phyloP scores from a whole-genome alignment of 1,284 basidiomycete species.

The Calocybe gambosa region DNA sequence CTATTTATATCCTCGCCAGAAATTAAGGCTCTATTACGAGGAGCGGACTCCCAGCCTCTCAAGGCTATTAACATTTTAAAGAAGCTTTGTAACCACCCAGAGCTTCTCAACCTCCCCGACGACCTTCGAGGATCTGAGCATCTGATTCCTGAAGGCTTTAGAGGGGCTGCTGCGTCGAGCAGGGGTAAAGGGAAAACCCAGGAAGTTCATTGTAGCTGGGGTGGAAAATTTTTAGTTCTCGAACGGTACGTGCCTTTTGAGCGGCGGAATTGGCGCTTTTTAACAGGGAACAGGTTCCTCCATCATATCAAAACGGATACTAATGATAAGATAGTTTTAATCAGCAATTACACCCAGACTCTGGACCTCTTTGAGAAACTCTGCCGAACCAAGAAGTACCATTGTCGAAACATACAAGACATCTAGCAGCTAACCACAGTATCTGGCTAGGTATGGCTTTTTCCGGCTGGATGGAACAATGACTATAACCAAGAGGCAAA shows the following conservation, averaged over 20 bases:
- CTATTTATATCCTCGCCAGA: slow-evolving; percentile 94
- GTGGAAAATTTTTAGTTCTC: slow-evolving; percentile 92
- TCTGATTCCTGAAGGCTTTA: slow-evolving; percentile 82
- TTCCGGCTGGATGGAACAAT: slow-evolving; percentile 94
- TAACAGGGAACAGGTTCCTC: slow-evolving; percentile 58
- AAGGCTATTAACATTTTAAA: slow-evolving; percentile 97
- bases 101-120: slow-evolving; percentile 81
- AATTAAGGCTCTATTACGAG: slow-evolving; percentile 87
- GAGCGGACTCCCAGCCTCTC: slow-evolving; percentile 89
- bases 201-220: slow-evolving; percentile 70
- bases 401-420: slow-evolving; percentile 16
- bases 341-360: slow-evolving; percentile 98
- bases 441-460: slow-evolving; percentile 70
- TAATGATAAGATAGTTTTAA: slow-evolving; percentile 96
- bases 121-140: slow-evolving; percentile 85
- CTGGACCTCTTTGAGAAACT: slow-evolving; percentile 91
- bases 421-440: neutral
- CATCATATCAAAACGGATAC: slow-evolving; percentile 78
- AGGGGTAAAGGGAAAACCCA: slow-evolving; percentile 43
- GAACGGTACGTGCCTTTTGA: slow-evolving; percentile 58
- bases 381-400: slow-evolving; percentile 75
- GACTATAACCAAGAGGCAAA: slow-evolving; percentile 92
- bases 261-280: neutral
- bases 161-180: slow-evolving; percentile 41
- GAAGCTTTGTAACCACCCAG: slow-evolving; percentile 98